Base-by-base conservation (phyloP, 257 asterid species). In the Solanum tarapatanum region DNA sequence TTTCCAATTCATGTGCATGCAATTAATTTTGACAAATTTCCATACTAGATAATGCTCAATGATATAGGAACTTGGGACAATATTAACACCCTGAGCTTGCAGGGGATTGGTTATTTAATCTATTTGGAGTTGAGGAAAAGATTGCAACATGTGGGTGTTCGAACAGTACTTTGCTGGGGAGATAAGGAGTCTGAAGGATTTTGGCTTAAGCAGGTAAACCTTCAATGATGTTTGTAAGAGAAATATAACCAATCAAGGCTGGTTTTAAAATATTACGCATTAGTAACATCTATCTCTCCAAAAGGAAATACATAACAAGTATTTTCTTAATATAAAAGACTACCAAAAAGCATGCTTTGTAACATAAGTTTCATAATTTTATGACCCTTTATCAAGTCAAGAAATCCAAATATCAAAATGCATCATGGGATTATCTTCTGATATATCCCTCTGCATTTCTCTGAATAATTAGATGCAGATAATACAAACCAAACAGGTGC, bases 181-280 rank as follows among this genome's bases (percentile, higher is more conserved):
- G 99, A 94, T 89, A 91, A 92, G 88, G 98, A 93, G 88, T 96
- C 99, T 33, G 97, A 94, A 93, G 98, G 96, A 88, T 96, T 96
- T 92, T 96, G 98, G 98, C 85, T 90, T 73, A 95, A 92, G 88
- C 98, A 93, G 99, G 99, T 96, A 89, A 3, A 55, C 87, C 76
- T 82, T 77, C 26, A 39, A 30, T 28, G 23, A 83, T 68, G 35
- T 48, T 70, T 69, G 24, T 86, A 55, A 83, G 32, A 51, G 70
- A 36, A 36, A 43, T 58, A 82, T 41, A 77, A 1, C n/a, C 62
- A 39, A 39, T 77, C 4, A 39, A 1, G 83, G 58, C 0, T 23
- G 33, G 83, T 39, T 12, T 11, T 3, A 39, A 41, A 39, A 36
- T 37, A 75, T 37, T 36, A 75, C 8, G 32, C 84, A 41, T 39